A percentile compares a stretch with the other conserved stretches of the same genome.
Conservation (phyloP, 768 basidiomycete species). For the Solioccasus polychromus region DNA sequence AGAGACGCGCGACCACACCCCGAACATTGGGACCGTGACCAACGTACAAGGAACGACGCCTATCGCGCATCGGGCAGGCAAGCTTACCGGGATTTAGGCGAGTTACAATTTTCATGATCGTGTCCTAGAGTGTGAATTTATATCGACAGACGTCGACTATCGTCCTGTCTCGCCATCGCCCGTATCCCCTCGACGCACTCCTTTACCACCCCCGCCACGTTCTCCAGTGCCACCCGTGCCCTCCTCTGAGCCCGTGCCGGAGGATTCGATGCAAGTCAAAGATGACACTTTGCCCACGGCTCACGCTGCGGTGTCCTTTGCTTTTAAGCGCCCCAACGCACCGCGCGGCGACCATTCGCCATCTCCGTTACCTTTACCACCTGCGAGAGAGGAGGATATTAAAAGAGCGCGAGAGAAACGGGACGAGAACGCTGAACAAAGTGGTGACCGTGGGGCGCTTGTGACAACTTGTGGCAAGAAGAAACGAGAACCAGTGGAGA, state of each 20-base stretch:
- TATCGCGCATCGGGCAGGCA: constrained; percentile 14
- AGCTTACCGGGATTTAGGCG: constrained; percentile 13
- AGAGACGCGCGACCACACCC: constrained; percentile 36
- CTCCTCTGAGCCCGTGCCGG: constrained; percentile 30
- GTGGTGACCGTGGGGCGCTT: constrained; percentile 1
- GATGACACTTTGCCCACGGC: constrained; percentile 33
- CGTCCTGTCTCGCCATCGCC: constrained; percentile 22
- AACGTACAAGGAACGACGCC: constrained; percentile 30
- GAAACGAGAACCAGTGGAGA: constrained; percentile 44
- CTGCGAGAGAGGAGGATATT: constrained; percentile 28
- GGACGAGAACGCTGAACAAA: constrained; percentile 6
- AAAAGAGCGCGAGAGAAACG: constrained; percentile 27
- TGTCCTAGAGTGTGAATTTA: neutral
- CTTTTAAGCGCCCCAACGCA: constrained; percentile 44
- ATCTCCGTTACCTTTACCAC: constrained; percentile 33
- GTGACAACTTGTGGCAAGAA: constrained; percentile 15
- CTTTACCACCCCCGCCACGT: constrained; percentile 11
- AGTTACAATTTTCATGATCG: neutral
- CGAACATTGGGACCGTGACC: constrained; percentile 35
- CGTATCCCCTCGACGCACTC: constrained; percentile 21
- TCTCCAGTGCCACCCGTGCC: constrained; percentile 28
- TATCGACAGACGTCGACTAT: constrained; percentile 15
- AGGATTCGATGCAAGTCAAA: constrained; percentile 15
- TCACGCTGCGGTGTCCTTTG: constrained; percentile 41
- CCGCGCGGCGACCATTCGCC: constrained; percentile 49